Conservation (phyloP, 257 asterid genomes). For the Scutellaria baicalensis region DNA sequence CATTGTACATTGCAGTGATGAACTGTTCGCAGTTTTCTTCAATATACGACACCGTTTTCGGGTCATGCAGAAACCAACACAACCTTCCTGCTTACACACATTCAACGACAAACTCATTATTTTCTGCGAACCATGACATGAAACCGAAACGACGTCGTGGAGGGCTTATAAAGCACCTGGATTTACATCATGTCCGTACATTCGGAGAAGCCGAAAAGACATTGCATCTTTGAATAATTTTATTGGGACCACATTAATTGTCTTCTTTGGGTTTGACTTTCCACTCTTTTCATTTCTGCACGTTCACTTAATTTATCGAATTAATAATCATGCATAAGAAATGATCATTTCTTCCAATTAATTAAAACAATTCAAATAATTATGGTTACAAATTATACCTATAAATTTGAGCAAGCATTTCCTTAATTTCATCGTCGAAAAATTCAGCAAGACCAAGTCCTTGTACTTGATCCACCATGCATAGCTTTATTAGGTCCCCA, state of each 20-base stretch:
- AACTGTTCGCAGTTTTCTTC: conserved; percentile 27
- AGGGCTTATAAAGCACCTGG: conserved; percentile 24
- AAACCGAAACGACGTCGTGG: neutral
- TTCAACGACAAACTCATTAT: neutral
- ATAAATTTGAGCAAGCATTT: conserved; percentile 31
- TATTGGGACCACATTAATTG: neutral
- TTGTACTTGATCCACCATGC: conserved; percentile 47
- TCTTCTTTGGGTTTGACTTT: neutral
- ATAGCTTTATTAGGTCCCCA: conserved; percentile 34
- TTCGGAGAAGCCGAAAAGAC: conserved; percentile 57
- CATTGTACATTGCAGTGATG: conserved; percentile 26
- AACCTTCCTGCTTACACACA: conserved; percentile 29
- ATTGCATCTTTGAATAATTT: conserved; percentile 50
- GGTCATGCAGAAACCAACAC: conserved; percentile 52
- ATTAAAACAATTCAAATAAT: too few relatives aligned
- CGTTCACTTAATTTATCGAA: too few relatives aligned
- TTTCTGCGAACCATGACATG: neutral
- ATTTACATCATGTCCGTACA: conserved; percentile 35
- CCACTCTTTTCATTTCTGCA: conserved; percentile 15
- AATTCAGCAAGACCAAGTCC: conserved; percentile 42
- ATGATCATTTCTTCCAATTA: too few relatives aligned
- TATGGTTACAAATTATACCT: neutral
- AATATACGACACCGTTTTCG: conserved; percentile 10
- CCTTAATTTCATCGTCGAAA: conserved; percentile 35
- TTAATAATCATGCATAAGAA: too few relatives aligned